Conservation (phyloP, 2,329 filamentous ascomycete species). For the Ceratocystis colombiana region DNA sequence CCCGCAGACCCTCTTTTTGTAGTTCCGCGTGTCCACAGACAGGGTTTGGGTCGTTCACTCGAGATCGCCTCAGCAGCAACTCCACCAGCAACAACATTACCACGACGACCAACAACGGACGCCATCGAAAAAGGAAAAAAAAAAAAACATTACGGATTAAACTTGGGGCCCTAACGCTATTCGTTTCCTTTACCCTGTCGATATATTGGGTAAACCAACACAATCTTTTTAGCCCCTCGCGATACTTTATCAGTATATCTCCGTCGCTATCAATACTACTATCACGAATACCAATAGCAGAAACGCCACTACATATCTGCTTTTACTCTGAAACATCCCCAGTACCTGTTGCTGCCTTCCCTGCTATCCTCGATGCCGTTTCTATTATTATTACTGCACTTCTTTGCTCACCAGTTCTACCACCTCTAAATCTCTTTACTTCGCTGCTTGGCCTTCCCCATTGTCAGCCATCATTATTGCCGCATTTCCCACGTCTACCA, state of each 20-base stretch:
- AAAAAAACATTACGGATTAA: not conserved
- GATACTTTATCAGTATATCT: conserved; percentile 3
- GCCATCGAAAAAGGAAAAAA: not conserved
- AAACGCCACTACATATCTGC: too few species aligned
- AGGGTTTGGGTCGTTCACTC: too few species aligned
- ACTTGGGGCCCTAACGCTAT: not conserved
- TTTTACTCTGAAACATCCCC: conserved; percentile 3
- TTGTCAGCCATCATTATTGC: not conserved
- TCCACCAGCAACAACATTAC: not conserved
- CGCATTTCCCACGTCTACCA: conserved; percentile 2
- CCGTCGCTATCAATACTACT: not conserved
- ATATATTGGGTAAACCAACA: not conserved
- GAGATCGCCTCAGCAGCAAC: not conserved
- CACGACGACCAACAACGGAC: conserved; percentile 5
- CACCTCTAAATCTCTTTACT: conserved; percentile 1
- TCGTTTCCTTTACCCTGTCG: not conserved
- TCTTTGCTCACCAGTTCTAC: not conserved
- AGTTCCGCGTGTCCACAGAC: not conserved
- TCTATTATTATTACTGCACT: conserved; percentile 8
- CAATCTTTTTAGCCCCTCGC: not conserved
- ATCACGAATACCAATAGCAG: not conserved
- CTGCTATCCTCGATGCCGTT: conserved; percentile 4
- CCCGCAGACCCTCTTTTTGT: not conserved
- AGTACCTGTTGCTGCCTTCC: not conserved
- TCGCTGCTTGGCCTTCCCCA: not conserved